These are phyloP conservation scores for Trichoderma koningiopsis DNA, from an alignment of 2,329 filamentous ascomycete species.

Conservation along the genomic window DNA sequence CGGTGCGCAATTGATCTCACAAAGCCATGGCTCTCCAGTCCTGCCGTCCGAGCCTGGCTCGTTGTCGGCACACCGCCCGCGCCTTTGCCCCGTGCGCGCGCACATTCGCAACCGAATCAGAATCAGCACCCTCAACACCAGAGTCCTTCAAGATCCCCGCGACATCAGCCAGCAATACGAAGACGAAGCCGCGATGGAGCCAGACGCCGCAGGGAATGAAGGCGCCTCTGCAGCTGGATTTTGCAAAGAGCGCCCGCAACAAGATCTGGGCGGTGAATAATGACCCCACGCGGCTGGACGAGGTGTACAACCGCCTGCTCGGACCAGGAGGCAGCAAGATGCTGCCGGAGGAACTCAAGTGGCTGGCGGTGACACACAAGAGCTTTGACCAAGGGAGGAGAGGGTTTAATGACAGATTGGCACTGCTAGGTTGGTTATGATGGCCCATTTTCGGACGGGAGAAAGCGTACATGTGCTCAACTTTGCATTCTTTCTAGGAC, in stretches of 20 bases:
- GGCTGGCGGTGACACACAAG: constrained; percentile 96
- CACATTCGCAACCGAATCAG: constrained; percentile 36
- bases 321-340: constrained; percentile 71
- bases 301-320: constrained; percentile 75
- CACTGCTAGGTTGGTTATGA: constrained; percentile 71
- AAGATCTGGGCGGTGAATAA: constrained; percentile 71
- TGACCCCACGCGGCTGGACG: constrained; percentile 72
- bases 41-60: constrained; percentile 37
- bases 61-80: constrained; percentile 33
- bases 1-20: constrained; percentile 24
- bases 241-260: constrained; percentile 54
- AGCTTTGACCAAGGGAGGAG: constrained; percentile 94
- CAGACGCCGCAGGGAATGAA: constrained; percentile 71
- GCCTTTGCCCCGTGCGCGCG: constrained; percentile 33
- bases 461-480: constrained; percentile 25
- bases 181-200: constrained; percentile 63
- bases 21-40: constrained; percentile 40
- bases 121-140: constrained; percentile 30
- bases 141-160: constrained; percentile 34
- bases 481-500: constrained; percentile 32
- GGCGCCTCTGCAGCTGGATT: constrained; percentile 66
- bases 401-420: constrained; percentile 91
- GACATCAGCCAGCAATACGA: constrained; percentile 19
- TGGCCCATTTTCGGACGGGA: not conserved
- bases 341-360: constrained; percentile 90